phyloP scores from a whole-genome alignment of 75 land plant species.

The Pseudotsuga menziesii region DNA sequence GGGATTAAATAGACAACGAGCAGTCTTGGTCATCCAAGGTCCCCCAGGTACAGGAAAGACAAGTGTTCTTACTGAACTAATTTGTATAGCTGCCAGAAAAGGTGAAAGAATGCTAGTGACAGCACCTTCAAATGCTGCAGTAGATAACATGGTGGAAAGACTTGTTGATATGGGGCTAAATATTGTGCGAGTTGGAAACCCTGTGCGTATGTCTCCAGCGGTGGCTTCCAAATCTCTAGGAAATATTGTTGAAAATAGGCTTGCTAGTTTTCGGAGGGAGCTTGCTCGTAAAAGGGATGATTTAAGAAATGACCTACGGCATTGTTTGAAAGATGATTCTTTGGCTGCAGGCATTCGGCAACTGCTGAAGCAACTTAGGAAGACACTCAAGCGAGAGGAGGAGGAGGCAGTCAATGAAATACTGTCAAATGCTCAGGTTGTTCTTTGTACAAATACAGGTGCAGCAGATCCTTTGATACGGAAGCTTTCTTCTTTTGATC shows the following conservation, averaged over 20 bases:
- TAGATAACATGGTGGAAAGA: slow-evolving; percentile 85
- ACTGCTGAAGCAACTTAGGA: slow-evolving; percentile 73
- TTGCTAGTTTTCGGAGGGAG: slow-evolving; percentile 45
- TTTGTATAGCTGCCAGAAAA: slow-evolving; percentile 52
- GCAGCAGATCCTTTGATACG: slow-evolving; percentile 79
- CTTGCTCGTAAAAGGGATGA: slow-evolving; percentile 71
- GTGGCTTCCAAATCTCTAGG: slow-evolving; percentile 74
- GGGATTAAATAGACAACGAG: slow-evolving; percentile 67
- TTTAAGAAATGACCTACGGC: slow-evolving; percentile 64
- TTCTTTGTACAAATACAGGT: slow-evolving; percentile 84
- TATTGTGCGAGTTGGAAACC: slow-evolving; percentile 88
- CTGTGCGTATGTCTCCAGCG: slow-evolving; percentile 67
- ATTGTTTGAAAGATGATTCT: slow-evolving; percentile 73
- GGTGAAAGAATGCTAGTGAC: slow-evolving; percentile 89
- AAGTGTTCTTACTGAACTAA: slow-evolving; percentile 62
- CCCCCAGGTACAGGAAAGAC: slow-evolving; percentile 98
- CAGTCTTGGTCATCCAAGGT: slow-evolving; percentile 70
- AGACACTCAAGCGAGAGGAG: slow-evolving; percentile 66
- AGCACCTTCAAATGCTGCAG: slow-evolving; percentile 95
- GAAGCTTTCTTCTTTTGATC: slow-evolving; percentile 59
- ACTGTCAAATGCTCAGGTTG: slow-evolving; percentile 63
- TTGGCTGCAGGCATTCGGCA: slow-evolving; percentile 79
- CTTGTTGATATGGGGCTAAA: slow-evolving; percentile 53
- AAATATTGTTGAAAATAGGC: slow-evolving; percentile 59
- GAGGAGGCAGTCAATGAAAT: slow-evolving; percentile 61